A percentile compares a stretch with the other conserved stretches of the same genome.
Conservation (phyloP, 352 stramenopile genomes). For the Pythium vanterpoolii region DNA sequence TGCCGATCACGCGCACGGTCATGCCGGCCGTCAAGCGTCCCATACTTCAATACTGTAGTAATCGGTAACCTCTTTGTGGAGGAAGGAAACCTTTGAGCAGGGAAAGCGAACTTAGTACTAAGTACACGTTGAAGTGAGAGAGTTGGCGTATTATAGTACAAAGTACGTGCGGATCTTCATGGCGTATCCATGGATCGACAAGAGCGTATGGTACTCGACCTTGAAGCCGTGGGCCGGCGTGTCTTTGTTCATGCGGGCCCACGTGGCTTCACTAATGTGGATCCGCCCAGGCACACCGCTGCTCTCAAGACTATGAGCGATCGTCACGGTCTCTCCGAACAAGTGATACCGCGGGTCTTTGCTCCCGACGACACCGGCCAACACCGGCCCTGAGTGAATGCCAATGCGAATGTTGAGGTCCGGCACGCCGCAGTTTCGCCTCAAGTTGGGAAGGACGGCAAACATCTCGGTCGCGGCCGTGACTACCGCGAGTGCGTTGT, state of each 20-base stretch:
- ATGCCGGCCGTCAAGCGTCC: constrained; percentile 48
- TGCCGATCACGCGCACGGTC: constrained; percentile 50
- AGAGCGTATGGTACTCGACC: constrained; percentile 81
- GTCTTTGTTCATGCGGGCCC: constrained; percentile 79
- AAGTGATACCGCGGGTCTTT: constrained; percentile 84
- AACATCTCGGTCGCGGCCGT: constrained; percentile 80
- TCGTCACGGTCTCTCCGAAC: constrained; percentile 83
- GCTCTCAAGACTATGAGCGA: constrained; percentile 80
- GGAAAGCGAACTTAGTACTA: neutral
- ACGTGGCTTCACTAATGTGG: constrained; percentile 82
- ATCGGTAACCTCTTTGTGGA: too few relatives aligned
- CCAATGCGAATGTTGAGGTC: constrained; percentile 88
- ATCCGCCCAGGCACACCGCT: constrained; percentile 70
- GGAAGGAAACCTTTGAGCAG: neutral
- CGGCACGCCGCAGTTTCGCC: constrained; percentile 67
- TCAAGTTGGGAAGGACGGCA: constrained; percentile 45
- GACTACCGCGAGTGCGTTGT: constrained; percentile 71
- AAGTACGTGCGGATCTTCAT: constrained; percentile 84
- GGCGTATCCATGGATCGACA: constrained; percentile 64
- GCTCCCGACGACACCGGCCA: constrained; percentile 82
- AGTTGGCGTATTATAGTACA: constrained; percentile 38
- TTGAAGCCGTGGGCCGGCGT: constrained; percentile 76
- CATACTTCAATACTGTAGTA: too few relatives aligned
- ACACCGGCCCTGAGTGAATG: constrained; percentile 74
- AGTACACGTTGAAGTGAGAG: constrained; percentile 2